Conservation (phyloP, 257 asterid species). For the Nicotiana undulata region DNA sequence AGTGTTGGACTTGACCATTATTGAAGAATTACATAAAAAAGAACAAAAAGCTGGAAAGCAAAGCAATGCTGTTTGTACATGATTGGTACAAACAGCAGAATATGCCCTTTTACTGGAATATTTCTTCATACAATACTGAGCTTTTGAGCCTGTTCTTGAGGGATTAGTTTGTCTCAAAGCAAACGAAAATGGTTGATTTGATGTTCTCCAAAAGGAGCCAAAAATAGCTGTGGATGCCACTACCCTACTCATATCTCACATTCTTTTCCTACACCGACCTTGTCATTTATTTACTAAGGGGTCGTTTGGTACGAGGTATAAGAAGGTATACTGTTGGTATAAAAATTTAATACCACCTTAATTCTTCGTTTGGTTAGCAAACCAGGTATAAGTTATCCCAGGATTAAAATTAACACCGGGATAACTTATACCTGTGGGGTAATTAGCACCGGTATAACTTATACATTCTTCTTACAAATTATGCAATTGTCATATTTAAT, state of each 20-base stretch:
- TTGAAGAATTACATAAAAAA: not conserved
- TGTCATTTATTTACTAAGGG: not conserved
- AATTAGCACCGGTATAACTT: no score
- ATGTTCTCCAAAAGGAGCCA: not conserved
- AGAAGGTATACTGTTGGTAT: no score
- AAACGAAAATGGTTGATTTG: not conserved
- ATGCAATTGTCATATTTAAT: no score
- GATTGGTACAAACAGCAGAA: not conserved
- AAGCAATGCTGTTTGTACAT: not conserved
- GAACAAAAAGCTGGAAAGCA: not conserved
- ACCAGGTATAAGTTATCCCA: no score
- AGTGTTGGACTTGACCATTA: not conserved
- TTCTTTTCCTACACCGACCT: not conserved
- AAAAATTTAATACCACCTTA: no score
- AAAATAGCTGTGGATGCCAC: not conserved
- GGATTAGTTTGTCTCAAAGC: not conserved
- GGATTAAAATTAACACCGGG: no score
- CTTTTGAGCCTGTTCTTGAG: not conserved
- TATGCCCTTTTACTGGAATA: not conserved
- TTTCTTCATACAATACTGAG: not conserved
- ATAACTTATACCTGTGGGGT: no score
- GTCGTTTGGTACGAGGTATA: no score
- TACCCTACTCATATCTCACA: not conserved
- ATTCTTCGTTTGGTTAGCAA: no score
- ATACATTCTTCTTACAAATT: no score